Conservation (phyloP, 2,329 filamentous ascomycete species). For the Colletotrichum cordylinicola region DNA sequence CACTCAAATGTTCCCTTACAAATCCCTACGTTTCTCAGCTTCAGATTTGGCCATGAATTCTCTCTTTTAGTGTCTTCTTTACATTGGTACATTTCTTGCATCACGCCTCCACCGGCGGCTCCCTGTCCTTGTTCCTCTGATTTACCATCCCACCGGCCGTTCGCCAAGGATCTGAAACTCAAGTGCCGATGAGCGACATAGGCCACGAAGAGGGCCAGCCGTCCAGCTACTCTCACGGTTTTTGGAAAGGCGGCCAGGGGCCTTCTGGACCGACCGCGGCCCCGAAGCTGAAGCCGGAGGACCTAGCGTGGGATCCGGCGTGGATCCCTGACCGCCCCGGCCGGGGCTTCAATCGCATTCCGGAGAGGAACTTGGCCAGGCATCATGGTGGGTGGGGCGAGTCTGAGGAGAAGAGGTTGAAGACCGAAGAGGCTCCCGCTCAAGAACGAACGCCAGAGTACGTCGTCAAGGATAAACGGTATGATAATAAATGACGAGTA, state of each 20-base stretch:
- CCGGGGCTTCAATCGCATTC: background rate
- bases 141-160: background rate
- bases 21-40: background rate
- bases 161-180: background rate
- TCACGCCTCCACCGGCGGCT: background rate
- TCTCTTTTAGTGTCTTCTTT: background rate
- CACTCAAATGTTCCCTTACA: rapidly evolving
- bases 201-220: background rate
- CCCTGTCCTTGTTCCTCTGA: background rate
- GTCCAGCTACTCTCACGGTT: background rate
- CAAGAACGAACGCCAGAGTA: background rate
- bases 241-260: background rate
- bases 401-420: background rate
- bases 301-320: background rate
- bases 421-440: background rate
- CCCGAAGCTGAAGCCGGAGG: background rate
- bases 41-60: background rate
- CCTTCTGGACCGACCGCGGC: background rate
- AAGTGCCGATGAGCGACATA: background rate
- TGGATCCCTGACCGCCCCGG: background rate
- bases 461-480: background rate
- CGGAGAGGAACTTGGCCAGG: background rate
- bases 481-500: background rate
- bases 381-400: background rate
- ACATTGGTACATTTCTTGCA: background rate